Evolutionary conservation across 352 stramenopile genomes (phyloP).

Genomic region (Pythium pectinolyticum): DNA sequence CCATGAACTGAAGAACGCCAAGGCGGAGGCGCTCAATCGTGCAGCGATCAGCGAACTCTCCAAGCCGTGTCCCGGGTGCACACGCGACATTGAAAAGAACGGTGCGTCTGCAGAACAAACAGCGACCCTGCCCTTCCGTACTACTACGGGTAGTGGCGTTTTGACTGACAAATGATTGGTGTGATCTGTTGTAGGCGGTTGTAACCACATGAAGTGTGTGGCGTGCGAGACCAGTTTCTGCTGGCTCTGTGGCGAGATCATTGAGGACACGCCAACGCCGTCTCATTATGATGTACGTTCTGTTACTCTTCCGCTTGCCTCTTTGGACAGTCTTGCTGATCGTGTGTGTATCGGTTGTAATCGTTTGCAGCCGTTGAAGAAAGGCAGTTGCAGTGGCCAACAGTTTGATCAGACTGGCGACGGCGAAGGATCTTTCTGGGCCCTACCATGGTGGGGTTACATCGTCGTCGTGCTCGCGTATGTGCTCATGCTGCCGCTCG

Average conservation of each 20-base stretch:
- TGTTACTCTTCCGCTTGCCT: no score
- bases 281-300: constrained; percentile 89
- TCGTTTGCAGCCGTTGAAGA: no score
- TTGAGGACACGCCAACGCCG: constrained; percentile 85
- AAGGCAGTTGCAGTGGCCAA: no score
- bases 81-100: constrained; percentile 56
- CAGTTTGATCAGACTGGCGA: background rate
- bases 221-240: constrained; percentile 86
- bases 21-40: constrained; percentile 35
- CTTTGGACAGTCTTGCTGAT: constrained; percentile 48
- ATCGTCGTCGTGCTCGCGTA: background rate
- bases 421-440: background rate
- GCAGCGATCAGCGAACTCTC: constrained; percentile 35
- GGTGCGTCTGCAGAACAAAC: no score
- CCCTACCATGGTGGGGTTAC: background rate
- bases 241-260: constrained; percentile 82
- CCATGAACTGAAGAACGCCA: constrained; percentile 37
- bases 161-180: no score
- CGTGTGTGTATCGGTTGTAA: constrained; percentile 51
- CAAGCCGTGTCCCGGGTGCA: constrained; percentile 57
- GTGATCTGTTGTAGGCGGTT: no score
- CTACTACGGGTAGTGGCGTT: no score
- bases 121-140: no score
- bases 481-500: background rate
- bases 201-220: constrained; percentile 90